Conservation (phyloP, 2,329 filamentous ascomycete genomes). For the Zasmidium citrigriseum region DNA sequence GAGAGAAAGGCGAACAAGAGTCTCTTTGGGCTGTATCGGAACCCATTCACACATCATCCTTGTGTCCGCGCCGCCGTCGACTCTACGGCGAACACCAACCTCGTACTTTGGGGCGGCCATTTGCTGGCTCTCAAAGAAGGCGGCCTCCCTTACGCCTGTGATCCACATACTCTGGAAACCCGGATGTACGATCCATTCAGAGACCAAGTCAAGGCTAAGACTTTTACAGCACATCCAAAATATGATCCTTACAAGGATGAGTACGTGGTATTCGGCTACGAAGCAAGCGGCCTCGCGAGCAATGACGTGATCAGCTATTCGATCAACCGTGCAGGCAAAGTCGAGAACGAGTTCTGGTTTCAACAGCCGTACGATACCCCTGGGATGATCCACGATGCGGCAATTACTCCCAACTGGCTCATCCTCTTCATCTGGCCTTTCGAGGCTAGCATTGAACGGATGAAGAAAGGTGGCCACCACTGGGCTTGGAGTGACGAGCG, state of each 20-base stretch:
- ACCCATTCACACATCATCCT: constrained; percentile 54
- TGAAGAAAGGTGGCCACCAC: constrained; percentile 42
- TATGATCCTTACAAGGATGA: constrained; percentile 46
- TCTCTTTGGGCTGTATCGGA: constrained; percentile 59
- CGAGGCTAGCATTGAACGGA: constrained; percentile 36
- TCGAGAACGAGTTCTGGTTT: constrained; percentile 44
- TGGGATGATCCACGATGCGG: constrained; percentile 44
- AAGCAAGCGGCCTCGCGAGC: constrained; percentile 38
- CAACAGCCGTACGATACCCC: constrained; percentile 36
- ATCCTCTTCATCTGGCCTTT: constrained; percentile 42
- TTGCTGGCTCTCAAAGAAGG: constrained; percentile 57
- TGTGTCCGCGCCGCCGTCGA: constrained; percentile 42
- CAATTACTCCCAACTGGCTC: constrained; percentile 42
- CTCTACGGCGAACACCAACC: constrained; percentile 61
- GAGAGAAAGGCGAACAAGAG: constrained; percentile 40
- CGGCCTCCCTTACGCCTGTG: constrained; percentile 41
- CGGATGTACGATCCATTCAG: constrained; percentile 42
- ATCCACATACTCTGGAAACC: constrained; percentile 44
- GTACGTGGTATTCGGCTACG: constrained; percentile 45
- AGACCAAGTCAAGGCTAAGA: constrained; percentile 40
- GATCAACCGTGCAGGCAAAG: constrained; percentile 40
- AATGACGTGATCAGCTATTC: constrained; percentile 44
- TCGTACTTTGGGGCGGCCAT: constrained; percentile 59
- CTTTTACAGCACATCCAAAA: constrained; percentile 49
- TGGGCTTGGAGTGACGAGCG: constrained; percentile 39